phyloP scores from a whole-genome alignment of 345 rosid genomes.

The Eucalyptus curtisii region DNA sequence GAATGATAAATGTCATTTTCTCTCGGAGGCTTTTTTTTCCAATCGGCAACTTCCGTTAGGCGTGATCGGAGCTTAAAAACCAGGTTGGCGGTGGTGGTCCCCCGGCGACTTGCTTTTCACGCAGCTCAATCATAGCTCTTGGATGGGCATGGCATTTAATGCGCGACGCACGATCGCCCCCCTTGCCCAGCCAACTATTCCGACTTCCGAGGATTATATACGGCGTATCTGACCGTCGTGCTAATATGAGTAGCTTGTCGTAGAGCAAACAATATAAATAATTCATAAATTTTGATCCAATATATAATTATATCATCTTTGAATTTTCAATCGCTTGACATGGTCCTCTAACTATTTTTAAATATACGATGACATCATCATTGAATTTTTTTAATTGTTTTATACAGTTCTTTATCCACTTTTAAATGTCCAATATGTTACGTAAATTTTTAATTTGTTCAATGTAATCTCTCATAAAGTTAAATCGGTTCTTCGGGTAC shows the following conservation, averaged over 20 bases:
- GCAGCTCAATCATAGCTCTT: not conserved
- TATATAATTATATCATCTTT: too few species aligned
- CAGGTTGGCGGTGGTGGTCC: not conserved
- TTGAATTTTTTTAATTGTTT: not conserved
- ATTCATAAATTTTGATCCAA: rapidly evolving
- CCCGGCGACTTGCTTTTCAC: not conserved
- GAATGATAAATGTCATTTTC: not conserved
- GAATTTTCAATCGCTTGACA: not conserved
- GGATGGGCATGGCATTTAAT: not conserved
- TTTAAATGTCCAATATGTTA: rapidly evolving
- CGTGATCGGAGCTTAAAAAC: not conserved
- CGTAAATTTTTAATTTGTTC: rapidly evolving
- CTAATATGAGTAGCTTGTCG: not conserved
- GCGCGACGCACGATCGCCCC: not conserved
- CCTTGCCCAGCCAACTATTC: not conserved
- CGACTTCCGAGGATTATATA: not conserved
- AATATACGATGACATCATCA: not conserved
- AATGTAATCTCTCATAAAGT: not conserved
- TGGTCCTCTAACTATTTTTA: not conserved
- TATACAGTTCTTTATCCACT: not conserved
- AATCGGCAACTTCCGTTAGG: not conserved
- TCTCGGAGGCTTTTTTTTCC: not conserved
- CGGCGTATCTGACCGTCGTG: not conserved
- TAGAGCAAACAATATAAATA: rapidly evolving
- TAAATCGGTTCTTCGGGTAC: not conserved